These are phyloP conservation scores for Phytopythium helicoides DNA, from an alignment of 352 stramenopile genomes.

Conservation along the genomic window DNA sequence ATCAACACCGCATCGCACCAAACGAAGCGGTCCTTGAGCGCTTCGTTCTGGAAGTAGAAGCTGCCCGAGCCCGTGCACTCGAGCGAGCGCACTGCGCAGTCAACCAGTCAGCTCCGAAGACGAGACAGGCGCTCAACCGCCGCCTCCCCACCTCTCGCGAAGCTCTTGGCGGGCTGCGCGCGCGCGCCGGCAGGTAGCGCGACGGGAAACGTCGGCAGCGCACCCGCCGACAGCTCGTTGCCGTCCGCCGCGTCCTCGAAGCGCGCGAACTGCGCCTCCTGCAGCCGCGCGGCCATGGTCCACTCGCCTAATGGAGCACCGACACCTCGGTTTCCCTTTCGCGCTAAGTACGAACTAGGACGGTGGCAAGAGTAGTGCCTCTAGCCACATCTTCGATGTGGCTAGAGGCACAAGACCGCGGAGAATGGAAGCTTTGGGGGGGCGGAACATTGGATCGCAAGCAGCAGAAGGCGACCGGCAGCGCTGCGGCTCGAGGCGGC, in stretches of 20 bases:
- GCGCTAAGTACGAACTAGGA: too few relatives aligned
- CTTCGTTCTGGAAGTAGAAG: slow-evolving; percentile 76
- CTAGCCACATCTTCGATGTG: too few relatives aligned
- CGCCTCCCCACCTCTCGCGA: slow-evolving; percentile 37
- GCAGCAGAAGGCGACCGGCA: too few relatives aligned
- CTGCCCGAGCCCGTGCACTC: slow-evolving; percentile 63
- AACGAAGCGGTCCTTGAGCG: slow-evolving; percentile 63
- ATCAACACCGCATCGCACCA: slow-evolving; percentile 20
- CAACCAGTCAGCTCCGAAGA: not conserved
- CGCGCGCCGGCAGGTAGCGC: slow-evolving; percentile 23
- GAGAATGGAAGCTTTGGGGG: not conserved
- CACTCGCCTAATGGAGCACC: too few relatives aligned
- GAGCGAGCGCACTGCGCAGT: slow-evolving; percentile 43
- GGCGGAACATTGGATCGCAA: not conserved
- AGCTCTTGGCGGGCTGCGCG: slow-evolving; percentile 51
- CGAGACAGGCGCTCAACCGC: not conserved
- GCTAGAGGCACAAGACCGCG: too few relatives aligned
- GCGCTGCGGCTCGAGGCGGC: too few relatives aligned
- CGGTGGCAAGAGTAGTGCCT: too few relatives aligned
- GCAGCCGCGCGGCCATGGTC: slow-evolving; percentile 36
- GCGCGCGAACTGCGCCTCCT: slow-evolving; percentile 70
- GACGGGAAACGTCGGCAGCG: slow-evolving; percentile 29
- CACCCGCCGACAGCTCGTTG: slow-evolving; percentile 2
- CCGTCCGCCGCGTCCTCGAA: slow-evolving; percentile 45
- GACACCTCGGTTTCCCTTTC: slow-evolving; percentile 4